phyloP scores from a whole-genome alignment of 768 basidiomycete genomes.

The Termitomyces sp. region DNA sequence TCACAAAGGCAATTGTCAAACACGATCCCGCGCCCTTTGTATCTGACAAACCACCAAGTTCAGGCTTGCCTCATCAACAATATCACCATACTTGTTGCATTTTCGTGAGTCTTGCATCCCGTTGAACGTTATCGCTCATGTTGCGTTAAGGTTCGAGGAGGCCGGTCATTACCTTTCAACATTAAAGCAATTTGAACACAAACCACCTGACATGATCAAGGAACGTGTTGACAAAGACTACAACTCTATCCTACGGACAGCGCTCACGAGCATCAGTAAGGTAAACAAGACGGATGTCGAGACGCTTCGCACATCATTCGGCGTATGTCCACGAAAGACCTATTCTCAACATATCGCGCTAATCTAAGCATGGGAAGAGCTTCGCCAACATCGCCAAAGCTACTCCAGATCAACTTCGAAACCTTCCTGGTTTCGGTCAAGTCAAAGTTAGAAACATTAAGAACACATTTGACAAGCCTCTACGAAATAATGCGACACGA shows the following conservation, averaged over 20 bases:
- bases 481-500: conserved; percentile 63
- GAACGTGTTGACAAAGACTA: conserved; percentile 92
- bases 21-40: not conserved
- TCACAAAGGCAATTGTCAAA: conserved; percentile 65
- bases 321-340: conserved; percentile 47
- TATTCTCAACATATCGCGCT: not conserved
- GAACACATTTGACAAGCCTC: conserved; percentile 87
- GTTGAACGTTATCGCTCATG: not conserved
- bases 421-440: conserved; percentile 89
- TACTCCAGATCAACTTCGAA: conserved; percentile 66
- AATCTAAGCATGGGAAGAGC: conserved; percentile 43
- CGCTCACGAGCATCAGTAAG: conserved; percentile 84
- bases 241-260: conserved; percentile 68
- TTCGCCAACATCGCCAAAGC: conserved; percentile 78
- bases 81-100: conserved; percentile 87
- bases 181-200: conserved; percentile 93
- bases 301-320: conserved; percentile 87
- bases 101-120: conserved; percentile 54
- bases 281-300: conserved; percentile 98
- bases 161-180: conserved; percentile 87
- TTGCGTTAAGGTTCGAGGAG: conserved; percentile 66
- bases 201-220: conserved; percentile 89
- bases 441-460: conserved; percentile 89
- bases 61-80: conserved; percentile 88
- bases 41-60: not conserved